phyloP scores from a whole-genome alignment of 495 filamentous ascomycete species.

The Penicillium riverlandense region DNA sequence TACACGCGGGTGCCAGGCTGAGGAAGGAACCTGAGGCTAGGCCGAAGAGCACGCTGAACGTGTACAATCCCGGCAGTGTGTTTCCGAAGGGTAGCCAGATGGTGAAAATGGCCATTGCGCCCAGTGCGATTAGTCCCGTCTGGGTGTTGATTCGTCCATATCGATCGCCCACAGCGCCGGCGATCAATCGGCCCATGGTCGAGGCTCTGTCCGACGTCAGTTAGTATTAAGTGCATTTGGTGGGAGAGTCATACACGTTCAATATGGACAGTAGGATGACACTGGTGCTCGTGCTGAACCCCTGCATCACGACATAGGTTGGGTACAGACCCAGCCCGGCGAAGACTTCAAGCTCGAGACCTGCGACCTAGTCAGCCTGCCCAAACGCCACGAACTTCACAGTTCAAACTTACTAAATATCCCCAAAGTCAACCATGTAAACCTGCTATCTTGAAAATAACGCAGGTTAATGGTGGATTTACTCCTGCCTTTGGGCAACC shows the following conservation, averaged over 20 bases:
- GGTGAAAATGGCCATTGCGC: conserved; percentile 43
- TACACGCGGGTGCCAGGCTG: conserved; percentile 54
- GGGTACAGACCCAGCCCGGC: conserved; percentile 43
- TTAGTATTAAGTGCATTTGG: background rate
- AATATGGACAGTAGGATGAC: conserved; percentile 26
- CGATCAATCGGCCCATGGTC: conserved; percentile 58
- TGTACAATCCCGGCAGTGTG: conserved; percentile 40
- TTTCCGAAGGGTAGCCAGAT: conserved; percentile 54
- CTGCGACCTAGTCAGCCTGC: conserved; percentile 27
- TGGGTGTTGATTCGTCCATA: conserved; percentile 62
- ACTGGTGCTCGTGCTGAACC: conserved; percentile 26
- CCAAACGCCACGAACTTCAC: background rate
- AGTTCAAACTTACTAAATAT: conserved; percentile 23
- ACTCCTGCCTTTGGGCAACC: conserved; percentile 24
- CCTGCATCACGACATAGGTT: conserved; percentile 38
- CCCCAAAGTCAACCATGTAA: conserved; percentile 30
- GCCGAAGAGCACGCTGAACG: conserved; percentile 55
- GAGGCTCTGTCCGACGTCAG: conserved; percentile 13
- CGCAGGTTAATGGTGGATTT: conserved; percentile 45
- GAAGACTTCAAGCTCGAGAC: conserved; percentile 45
- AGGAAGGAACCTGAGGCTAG: conserved; percentile 55
- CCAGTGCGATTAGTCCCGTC: conserved; percentile 29
- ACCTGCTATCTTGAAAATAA: conserved; percentile 46
- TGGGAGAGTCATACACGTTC: conserved; percentile 19
- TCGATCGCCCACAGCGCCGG: conserved; percentile 61